phyloP scores from a whole-genome alignment of 306 rosid genomes.

The Myrica gale region DNA sequence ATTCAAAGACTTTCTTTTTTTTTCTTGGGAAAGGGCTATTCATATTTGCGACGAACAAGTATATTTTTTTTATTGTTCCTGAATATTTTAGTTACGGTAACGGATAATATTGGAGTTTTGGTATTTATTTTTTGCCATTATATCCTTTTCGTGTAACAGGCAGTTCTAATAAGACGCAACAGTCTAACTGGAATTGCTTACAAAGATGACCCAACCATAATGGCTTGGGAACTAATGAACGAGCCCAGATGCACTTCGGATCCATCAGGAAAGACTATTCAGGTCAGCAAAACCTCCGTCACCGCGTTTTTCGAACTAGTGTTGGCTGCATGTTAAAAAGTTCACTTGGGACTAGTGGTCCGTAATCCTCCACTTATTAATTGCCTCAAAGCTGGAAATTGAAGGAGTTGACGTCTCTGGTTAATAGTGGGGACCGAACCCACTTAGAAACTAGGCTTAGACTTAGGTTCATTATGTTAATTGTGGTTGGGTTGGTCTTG shows the following conservation, averaged over 20 bases:
- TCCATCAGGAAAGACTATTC: conserved; percentile 67
- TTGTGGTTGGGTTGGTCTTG: no score
- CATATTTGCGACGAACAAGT: background rate
- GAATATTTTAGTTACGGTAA: background rate
- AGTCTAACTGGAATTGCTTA: conserved; percentile 68
- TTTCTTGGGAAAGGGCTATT: background rate
- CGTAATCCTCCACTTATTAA: background rate
- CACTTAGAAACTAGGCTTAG: no score
- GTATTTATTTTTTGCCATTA: background rate
- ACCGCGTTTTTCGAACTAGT: background rate
- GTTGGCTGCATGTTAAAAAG: background rate
- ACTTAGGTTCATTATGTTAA: no score
- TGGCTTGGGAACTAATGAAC: conserved; percentile 99
- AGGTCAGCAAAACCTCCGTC: conserved; percentile 45
- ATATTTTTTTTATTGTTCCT: background rate
- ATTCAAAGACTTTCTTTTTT: background rate
- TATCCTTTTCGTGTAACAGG: conserved; percentile 31
- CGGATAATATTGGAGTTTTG: background rate
- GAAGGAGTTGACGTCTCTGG: background rate
- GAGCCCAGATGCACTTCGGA: conserved; percentile 80
- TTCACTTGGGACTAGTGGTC: background rate
- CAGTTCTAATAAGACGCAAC: conserved; percentile 69
- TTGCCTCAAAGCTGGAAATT: background rate
- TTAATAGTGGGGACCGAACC: background rate
- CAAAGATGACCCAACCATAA: conserved; percentile 83